These are phyloP conservation scores for Thalassiosira ordinaria DNA, from an alignment of 352 stramenopile genomes.

Conservation along the genomic window DNA sequence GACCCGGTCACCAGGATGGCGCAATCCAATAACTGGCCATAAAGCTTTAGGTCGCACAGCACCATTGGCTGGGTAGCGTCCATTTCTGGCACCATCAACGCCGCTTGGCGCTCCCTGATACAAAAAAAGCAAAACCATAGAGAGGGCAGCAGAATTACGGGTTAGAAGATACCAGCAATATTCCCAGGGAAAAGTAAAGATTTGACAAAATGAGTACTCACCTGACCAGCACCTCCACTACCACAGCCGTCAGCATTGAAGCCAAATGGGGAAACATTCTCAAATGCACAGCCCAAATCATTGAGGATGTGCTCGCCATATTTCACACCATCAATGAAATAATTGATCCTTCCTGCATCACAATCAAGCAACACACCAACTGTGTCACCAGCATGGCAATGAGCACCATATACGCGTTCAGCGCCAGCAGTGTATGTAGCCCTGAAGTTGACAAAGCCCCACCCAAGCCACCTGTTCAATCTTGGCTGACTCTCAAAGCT, in stretches of 20 bases:
- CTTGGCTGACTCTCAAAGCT: conserved; percentile 59
- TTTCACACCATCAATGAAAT: conserved; percentile 98
- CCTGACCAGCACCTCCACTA: conserved; percentile 78
- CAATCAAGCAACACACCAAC: conserved; percentile 99
- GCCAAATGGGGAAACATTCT: conserved; percentile 89
- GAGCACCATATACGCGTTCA: conserved; percentile 90
- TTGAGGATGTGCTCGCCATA: conserved; percentile 99
- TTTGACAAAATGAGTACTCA: conserved; percentile 18
- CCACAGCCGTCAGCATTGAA: conserved; percentile 87
- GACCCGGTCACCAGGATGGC: conserved; percentile 93
- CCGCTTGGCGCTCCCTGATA: conserved; percentile 77
- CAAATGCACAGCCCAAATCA: conserved; percentile 96
- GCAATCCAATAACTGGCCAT: conserved; percentile 96
- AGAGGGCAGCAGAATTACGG: neutral
- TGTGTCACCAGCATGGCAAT: conserved; percentile 93
- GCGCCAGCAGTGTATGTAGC: conserved; percentile 88
- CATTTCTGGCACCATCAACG: conserved; percentile 69
- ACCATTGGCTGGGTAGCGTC: conserved; percentile 79
- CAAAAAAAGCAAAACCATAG: conserved; percentile 1
- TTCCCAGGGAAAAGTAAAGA: neutral
- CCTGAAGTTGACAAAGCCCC: conserved; percentile 97
- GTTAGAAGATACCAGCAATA: neutral
- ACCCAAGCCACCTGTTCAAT: conserved; percentile 68
- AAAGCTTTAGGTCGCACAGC: conserved; percentile 87
- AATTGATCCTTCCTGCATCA: conserved; percentile 95